Conservation (phyloP, 768 basidiomycete species). For the Mycena galopus region DNA sequence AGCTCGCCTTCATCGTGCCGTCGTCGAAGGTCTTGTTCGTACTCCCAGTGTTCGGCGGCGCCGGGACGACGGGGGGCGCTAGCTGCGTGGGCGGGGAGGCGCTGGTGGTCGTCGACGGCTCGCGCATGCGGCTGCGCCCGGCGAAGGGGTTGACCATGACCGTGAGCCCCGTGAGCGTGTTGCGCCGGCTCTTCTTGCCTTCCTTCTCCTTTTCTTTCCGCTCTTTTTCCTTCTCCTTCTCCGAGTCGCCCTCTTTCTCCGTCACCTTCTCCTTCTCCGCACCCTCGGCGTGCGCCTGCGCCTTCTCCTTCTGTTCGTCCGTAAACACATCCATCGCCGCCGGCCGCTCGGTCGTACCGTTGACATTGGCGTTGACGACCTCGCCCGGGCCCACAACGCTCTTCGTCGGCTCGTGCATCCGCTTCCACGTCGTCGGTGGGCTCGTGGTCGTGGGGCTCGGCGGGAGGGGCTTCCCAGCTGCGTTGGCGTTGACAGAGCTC, state of each 20-base stretch:
- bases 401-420: constrained; percentile 23
- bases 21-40: constrained; percentile 43
- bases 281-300: too few relatives aligned
- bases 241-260: constrained; percentile 32
- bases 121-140: constrained; percentile 42
- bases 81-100: constrained; percentile 21
- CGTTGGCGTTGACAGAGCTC: constrained; percentile 1
- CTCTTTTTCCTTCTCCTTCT: constrained; percentile 35
- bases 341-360: not conserved
- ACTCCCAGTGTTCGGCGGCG: constrained; percentile 26
- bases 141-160: constrained; percentile 88
- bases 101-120: constrained; percentile 46
- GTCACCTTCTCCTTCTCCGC: constrained; percentile 29
- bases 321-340: constrained; percentile 34
- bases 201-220: constrained; percentile 45
- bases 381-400: constrained; percentile 28
- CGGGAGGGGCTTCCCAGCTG: constrained; percentile 28
- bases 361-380: not conserved
- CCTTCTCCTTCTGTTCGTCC: constrained; percentile 9
- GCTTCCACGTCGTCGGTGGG: constrained; percentile 36
- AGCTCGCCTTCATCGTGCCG: constrained; percentile 70
- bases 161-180: constrained; percentile 72
- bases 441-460: constrained; percentile 32
- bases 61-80: constrained; percentile 6
- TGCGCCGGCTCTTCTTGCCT: constrained; percentile 75